Evolutionary conservation across 2,329 filamentous ascomycete species (phyloP), one percentile per base, ranked within the genome.

Genomic region (Cytospora paraplurivora): DNA sequence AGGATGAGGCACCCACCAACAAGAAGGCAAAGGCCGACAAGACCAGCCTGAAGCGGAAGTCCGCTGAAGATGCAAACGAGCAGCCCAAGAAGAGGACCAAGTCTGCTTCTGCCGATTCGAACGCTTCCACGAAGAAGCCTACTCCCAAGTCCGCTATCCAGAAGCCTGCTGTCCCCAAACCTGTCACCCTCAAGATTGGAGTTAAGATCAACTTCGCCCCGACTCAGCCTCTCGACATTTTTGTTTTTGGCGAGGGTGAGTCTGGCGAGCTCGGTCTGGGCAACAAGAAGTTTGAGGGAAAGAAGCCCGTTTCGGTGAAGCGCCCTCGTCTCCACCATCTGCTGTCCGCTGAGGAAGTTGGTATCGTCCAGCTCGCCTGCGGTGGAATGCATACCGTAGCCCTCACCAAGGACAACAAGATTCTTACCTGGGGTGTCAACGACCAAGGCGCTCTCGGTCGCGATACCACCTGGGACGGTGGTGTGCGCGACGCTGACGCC

Each of bases 391-490:
- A 96, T 76, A 87, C 83, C 57, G 80, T 90, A 66, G 91, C 88
- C 2, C 78, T 95, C 59, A 94, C 92, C 56, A 84, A 87, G 68
- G 88, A 94, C 75, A 92, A 93, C 80, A 88, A 88, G 77, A 90
- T 96, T 69, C 78, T 92, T 59, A 93, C 90, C 34, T 96, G 92
- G 92, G 92, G 92, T 59, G 91, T 95, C 69, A 95, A 95, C 73
- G 92, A 96, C 72, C 88, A 93, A 72, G 89, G 90, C 67, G 90
- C 92, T 10, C 82, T 96, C 41, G 92, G 91, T 49, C 83, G 92
- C 71, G 85, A 90, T 72, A 93, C 90, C 3, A 76, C 78, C 3
- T 86, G 85, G 78, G 82, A 85, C 3, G 86, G 86, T 56, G 85
- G 85, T 15, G 73, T 81, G 56, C 77, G 82, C 54, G 83, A 86